These are phyloP conservation scores for Dioscorea dumetorum DNA, from an alignment of 106 monocot genomes.

Conservation along the genomic window DNA sequence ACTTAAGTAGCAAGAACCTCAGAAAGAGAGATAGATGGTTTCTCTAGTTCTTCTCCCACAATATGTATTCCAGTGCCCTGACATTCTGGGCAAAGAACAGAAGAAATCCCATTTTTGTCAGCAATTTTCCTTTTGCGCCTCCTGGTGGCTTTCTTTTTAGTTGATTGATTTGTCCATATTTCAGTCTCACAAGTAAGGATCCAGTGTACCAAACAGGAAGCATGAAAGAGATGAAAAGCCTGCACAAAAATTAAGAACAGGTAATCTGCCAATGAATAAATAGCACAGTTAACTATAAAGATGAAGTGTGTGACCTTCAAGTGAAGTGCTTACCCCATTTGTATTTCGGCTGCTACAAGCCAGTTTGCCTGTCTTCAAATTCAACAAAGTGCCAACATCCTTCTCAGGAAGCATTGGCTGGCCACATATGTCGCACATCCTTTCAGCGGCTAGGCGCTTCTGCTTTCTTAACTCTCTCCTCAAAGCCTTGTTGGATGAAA, in stretches of 20 bases:
- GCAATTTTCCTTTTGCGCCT: slow-evolving; percentile 46
- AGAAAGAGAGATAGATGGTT: slow-evolving; percentile 40
- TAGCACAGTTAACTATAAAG: background rate
- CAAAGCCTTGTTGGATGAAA: slow-evolving; percentile 19
- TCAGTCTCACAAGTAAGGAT: slow-evolving; percentile 74
- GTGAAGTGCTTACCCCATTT: slow-evolving; percentile 46
- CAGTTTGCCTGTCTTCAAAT: slow-evolving; percentile 64
- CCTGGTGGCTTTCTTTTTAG: slow-evolving; percentile 27
- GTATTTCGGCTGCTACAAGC: slow-evolving; percentile 88
- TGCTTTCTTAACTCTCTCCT: slow-evolving; percentile 54
- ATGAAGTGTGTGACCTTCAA: background rate
- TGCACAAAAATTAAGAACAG: slow-evolving; percentile 10
- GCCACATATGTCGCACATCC: slow-evolving; percentile 75
- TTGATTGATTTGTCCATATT: slow-evolving; percentile 23
- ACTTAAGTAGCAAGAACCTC: slow-evolving; percentile 32
- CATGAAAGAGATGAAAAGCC: slow-evolving; percentile 94
- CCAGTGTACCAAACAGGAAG: slow-evolving; percentile 94
- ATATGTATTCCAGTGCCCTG: slow-evolving; percentile 67
- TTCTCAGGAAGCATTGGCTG: slow-evolving; percentile 67
- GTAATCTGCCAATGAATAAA: background rate
- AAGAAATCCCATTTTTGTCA: slow-evolving; percentile 30
- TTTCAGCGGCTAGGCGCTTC: slow-evolving; percentile 45
- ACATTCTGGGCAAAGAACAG: slow-evolving; percentile 80
- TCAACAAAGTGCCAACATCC: slow-evolving; percentile 76
- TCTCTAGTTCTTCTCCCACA: slow-evolving; percentile 52